phyloP scores from a whole-genome alignment of 1,284 basidiomycete species.

The Acaromyces ingoldii region DNA sequence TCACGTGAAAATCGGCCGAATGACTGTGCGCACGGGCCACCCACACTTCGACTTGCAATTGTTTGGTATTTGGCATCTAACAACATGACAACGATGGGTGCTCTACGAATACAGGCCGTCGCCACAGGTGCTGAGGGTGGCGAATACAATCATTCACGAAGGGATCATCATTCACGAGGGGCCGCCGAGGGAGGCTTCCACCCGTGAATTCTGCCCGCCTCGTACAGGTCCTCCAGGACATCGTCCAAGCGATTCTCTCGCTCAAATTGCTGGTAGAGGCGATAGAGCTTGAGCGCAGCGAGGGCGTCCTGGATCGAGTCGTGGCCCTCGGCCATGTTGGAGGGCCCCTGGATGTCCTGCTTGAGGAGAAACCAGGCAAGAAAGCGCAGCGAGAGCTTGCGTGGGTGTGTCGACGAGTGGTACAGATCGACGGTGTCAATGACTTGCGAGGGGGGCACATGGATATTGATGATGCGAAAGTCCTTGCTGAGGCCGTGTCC shows the following conservation, averaged over 20 bases:
- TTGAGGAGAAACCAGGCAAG: constrained; percentile 87
- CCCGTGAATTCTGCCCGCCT: constrained; percentile 51
- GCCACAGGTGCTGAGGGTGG: too few species aligned
- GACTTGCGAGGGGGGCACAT: constrained; percentile 88
- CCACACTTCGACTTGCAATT: too few species aligned
- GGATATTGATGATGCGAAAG: constrained; percentile 97
- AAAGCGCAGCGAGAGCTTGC: constrained; percentile 87
- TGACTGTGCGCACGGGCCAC: too few species aligned
- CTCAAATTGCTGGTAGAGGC: constrained; percentile 74
- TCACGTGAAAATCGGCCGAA: too few species aligned
- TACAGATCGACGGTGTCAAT: constrained; percentile 96
- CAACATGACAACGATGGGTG: too few species aligned
- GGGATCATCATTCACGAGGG: too few species aligned
- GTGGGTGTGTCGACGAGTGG: constrained; percentile 72
- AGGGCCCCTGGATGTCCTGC: constrained; percentile 70
- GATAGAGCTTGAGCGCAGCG: constrained; percentile 80
- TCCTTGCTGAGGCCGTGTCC: constrained; percentile 99
- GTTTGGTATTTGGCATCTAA: too few species aligned
- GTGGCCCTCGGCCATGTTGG: constrained; percentile 57
- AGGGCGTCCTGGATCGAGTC: constrained; percentile 90
- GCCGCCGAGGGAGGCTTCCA: constrained; percentile 6
- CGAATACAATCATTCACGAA: too few species aligned
- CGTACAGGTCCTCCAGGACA: constrained; percentile 70
- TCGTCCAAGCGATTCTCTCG: constrained; percentile 73
- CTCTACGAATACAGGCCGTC: too few species aligned